phyloP scores from a whole-genome alignment of 257 asterid species.

The Solanum sejunctum region DNA sequence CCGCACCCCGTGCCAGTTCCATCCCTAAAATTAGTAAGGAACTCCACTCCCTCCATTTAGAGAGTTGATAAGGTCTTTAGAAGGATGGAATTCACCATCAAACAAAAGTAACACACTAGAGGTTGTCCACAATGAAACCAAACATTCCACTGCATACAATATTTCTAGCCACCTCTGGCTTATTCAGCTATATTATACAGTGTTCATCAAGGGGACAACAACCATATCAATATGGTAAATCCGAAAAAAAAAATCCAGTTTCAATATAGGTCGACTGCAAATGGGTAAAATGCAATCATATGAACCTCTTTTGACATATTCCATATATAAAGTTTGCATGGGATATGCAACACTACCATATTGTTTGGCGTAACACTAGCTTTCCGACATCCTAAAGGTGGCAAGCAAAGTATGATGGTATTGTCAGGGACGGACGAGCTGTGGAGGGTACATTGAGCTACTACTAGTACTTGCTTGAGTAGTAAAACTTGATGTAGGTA shows the following conservation, averaged over 20 bases:
- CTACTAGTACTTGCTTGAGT: conserved; percentile 56
- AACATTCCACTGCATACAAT: not conserved
- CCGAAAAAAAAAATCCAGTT: not conserved
- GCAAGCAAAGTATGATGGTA: not conserved
- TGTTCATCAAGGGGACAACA: not conserved
- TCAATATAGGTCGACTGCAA: not conserved
- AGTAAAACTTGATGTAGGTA: conserved; percentile 30
- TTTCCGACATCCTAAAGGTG: not conserved
- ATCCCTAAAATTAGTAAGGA: not conserved
- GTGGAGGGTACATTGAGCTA: conserved; percentile 38
- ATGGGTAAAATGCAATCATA: not conserved
- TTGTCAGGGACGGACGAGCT: conserved; percentile 21
- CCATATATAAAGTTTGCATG: not conserved
- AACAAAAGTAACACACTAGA: not conserved
- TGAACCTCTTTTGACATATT: not conserved
- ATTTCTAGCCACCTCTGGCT: not conserved
- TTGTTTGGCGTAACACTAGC: not conserved
- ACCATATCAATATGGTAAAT: not conserved
- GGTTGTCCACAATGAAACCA: not conserved
- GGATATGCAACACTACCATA: not conserved
- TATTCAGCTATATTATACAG: not conserved
- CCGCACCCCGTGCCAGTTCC: not conserved
- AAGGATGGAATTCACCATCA: not conserved
- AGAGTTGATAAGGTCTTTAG: not conserved
- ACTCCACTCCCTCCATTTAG: not conserved